Conservation (phyloP, 306 rosid species). For the Fragaria nilgerrensis region DNA sequence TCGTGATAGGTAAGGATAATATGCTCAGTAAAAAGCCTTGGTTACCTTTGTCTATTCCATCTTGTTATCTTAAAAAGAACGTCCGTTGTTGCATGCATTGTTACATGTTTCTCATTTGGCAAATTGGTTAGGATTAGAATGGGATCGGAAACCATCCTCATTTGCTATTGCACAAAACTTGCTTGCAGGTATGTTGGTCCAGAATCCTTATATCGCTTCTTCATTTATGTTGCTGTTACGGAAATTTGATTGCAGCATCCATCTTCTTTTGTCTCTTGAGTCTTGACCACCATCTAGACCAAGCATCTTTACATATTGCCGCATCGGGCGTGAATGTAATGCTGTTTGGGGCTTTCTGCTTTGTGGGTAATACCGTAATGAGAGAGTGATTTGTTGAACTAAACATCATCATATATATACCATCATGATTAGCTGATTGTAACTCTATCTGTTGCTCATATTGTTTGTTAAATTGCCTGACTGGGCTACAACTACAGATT, state of each 20-base stretch:
- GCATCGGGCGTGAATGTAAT: neutral
- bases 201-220: neutral
- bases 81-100: no score
- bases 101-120: no score
- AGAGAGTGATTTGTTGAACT: neutral
- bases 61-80: no score
- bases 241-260: neutral
- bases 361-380: neutral
- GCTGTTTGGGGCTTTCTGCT: neutral
- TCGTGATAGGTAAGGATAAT: neutral
- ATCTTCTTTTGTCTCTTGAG: no score
- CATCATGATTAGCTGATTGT: neutral
- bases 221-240: neutral
- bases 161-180: no score
- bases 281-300: no score
- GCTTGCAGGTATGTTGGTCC: no score
- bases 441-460: neutral
- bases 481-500: conserved; percentile 43
- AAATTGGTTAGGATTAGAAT: no score
- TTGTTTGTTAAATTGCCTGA: neutral
- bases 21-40: no score
- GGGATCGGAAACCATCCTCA: no score
- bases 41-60: no score
- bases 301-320: neutral
- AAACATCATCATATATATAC: no score